A percentile compares a stretch with the other conserved stretches of the same genome.
Conservation (phyloP, 78 protist species). For the Tieghemostelium lacteum region DNA sequence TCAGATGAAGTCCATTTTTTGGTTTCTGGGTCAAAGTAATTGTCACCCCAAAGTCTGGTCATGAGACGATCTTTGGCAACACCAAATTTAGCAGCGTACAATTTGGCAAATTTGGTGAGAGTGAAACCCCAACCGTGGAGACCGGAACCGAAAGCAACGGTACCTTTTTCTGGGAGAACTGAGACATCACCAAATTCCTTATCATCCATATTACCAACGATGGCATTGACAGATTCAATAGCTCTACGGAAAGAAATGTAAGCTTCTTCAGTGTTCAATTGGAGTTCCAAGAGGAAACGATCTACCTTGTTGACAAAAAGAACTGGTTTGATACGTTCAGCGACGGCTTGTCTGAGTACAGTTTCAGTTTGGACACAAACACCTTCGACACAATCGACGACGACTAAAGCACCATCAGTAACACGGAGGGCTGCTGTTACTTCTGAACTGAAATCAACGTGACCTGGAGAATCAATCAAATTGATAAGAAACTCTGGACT, state of each 20-base stretch:
- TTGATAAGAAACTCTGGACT: conserved; percentile 94
- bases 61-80: conserved; percentile 87
- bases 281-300: conserved; percentile 97
- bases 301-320: conserved; percentile 99
- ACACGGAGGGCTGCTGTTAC: conserved; percentile 99
- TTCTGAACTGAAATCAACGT: conserved; percentile 99
- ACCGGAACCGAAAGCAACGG: conserved; percentile 98
- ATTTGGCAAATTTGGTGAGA: conserved; percentile 93
- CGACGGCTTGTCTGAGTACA: conserved; percentile 99
- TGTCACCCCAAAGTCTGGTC: conserved; percentile 99
- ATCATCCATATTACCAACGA: conserved; percentile 93
- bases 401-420: conserved; percentile 99
- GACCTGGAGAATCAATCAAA: conserved; percentile 99
- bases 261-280: conserved; percentile 95
- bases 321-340: conserved; percentile 98
- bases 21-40: conserved; percentile 91
- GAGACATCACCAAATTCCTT: conserved; percentile 95
- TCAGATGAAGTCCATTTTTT: conserved; percentile 93
- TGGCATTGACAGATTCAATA: conserved; percentile 95
- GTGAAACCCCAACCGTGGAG: conserved; percentile 99
- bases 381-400: conserved; percentile 99
- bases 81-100: conserved; percentile 94
- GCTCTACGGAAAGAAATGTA: conserved; percentile 93
- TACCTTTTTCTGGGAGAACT: conserved; percentile 94
- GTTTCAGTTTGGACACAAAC: conserved; percentile 99